phyloP scores from a whole-genome alignment of 2,329 filamentous ascomycete species.

The Ophiognomonia clavigignenti-juglandacearum region DNA sequence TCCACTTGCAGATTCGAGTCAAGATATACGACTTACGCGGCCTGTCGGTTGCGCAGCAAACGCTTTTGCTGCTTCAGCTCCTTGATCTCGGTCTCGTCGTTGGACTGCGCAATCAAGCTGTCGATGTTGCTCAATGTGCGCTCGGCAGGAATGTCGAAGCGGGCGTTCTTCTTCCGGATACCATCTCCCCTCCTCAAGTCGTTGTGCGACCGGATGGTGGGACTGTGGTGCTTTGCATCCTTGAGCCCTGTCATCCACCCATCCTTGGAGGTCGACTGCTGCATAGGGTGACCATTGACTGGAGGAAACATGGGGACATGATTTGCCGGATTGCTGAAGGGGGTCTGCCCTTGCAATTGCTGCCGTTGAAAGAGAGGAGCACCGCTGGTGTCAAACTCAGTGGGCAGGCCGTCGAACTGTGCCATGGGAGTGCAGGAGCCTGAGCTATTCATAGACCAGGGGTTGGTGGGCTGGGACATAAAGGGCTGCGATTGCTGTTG shows the following conservation, averaged over 20 bases:
- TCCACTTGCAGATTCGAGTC: too few relatives aligned
- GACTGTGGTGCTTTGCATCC: slow-evolving; percentile 59
- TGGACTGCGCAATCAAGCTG: slow-evolving; percentile 80
- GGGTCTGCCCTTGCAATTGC: slow-evolving; percentile 46
- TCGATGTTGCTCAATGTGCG: slow-evolving; percentile 94
- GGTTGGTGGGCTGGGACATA: slow-evolving; percentile 35
- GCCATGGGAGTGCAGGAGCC: slow-evolving; percentile 71
- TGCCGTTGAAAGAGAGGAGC: slow-evolving; percentile 47
- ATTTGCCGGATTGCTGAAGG: slow-evolving; percentile 48
- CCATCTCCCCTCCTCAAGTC: slow-evolving; percentile 76
- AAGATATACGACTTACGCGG: slow-evolving; percentile 67
- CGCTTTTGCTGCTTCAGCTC: slow-evolving; percentile 98
- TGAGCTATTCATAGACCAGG: slow-evolving; percentile 64
- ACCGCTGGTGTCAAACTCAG: slow-evolving; percentile 49
- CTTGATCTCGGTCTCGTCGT: slow-evolving; percentile 90
- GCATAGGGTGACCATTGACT: slow-evolving; percentile 43
- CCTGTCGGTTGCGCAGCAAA: slow-evolving; percentile 88
- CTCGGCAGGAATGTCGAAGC: slow-evolving; percentile 92
- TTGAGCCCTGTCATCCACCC: slow-evolving; percentile 45
- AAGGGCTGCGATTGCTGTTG: slow-evolving; percentile 17
- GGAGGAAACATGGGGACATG: slow-evolving; percentile 50
- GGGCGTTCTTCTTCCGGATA: slow-evolving; percentile 97
- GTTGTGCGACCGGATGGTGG: slow-evolving; percentile 68
- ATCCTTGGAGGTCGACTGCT: slow-evolving; percentile 54
- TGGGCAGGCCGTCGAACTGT: slow-evolving; percentile 58